Evolutionary conservation across 352 stramenopile species (phyloP), one percentile per base, ranked within the genome.

Genomic region (Globisporangium yorkense): DNA sequence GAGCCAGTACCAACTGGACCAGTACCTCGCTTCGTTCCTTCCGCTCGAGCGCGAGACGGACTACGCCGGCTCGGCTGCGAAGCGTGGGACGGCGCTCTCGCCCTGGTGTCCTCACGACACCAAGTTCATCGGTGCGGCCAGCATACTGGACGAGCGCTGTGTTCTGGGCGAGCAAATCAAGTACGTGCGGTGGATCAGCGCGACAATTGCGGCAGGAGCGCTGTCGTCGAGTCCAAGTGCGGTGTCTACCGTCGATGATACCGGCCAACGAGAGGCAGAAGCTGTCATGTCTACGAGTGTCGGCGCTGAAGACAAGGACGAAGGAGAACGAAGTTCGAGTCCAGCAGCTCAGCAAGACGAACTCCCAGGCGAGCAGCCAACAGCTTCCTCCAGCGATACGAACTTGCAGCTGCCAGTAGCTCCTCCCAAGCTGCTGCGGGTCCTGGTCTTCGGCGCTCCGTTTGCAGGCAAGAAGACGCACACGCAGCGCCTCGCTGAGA

Each of bases 391-490:
- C 5, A 47, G 18, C 41, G 41, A 47, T 13, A 9, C 5, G 41
- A 47, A 24, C 15, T 21, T 1, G 16, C 21, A n/a, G 31, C 35
- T 18, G 13, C 4, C 20, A 24, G 13, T n/a, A 15, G 10, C 40
- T 4, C 31, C 47, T 16, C 51, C 54, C 31, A 57, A 40, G 37
- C 20, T 61, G 13, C 65, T 89, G n/a, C 67, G 75, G 13, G 71
- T 90, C 35, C 57, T 90, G 8, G 58, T 90, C 2, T 77, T 84
- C 43, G 78, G 78, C 0, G 73, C 72, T 51, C 75, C 78, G 16
- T 90, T 88, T 61, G 65, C 76, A 46, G 80, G 80, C 6, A 90
- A 88, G 48, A 63, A 65, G 24, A 87, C 72, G 0, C 78, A 88
- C 61, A 67, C 74, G 20, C 68, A 68, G 35, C 64, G 67, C n/a